phyloP scores from a whole-genome alignment of 2,329 filamentous ascomycete genomes.

The Fusarium miscanthi region DNA sequence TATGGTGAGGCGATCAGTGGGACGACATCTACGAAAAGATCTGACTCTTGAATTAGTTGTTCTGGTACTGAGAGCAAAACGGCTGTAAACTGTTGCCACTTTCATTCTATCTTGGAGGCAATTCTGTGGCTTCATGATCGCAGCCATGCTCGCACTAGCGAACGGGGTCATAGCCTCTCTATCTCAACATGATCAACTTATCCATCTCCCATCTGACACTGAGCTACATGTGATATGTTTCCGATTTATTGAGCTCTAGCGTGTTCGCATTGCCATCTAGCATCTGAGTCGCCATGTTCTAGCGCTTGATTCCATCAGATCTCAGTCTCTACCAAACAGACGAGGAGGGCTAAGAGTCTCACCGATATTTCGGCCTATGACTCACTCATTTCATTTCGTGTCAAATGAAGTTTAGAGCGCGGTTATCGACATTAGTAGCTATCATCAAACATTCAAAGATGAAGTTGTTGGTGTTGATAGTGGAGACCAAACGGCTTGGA shows the following conservation, averaged over 20 bases:
- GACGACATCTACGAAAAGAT: rapidly evolving
- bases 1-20: no score
- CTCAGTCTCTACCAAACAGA: neutral
- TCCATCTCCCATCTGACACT: rapidly evolving
- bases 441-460: neutral
- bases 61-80: rapidly evolving
- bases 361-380: neutral
- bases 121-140: neutral
- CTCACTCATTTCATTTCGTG: neutral
- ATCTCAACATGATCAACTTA: neutral
- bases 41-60: rapidly evolving
- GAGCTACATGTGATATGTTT: neutral
- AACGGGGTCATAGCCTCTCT: neutral
- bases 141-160: neutral
- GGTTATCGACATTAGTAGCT: neutral
- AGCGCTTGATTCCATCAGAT: neutral
- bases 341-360: neutral
- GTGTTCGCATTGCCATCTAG: neutral
- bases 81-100: neutral
- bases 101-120: neutral
- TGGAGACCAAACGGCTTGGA: neutral
- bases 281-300: neutral
- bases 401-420: neutral
- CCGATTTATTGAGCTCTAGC: neutral
- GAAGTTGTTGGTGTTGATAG: neutral